Evolutionary conservation across 78 protist genomes (phyloP).

Genomic region (Parvularia atlantis): DNA sequence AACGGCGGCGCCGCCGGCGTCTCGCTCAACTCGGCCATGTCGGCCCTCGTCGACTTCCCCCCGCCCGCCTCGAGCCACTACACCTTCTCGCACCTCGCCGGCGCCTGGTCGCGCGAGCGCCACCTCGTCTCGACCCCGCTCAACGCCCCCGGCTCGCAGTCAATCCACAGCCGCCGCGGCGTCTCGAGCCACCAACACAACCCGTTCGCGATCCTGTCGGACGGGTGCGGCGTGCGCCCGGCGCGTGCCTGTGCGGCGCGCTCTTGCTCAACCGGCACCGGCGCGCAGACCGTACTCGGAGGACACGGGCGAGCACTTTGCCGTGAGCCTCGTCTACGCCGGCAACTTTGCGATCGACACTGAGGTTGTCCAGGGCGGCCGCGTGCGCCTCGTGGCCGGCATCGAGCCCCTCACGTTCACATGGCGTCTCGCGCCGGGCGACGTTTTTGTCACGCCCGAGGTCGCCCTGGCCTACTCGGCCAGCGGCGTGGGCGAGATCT

Average conservation of each 20-base stretch:
- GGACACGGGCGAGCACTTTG: not conserved
- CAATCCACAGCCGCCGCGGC: not conserved
- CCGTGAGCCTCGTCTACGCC: not conserved
- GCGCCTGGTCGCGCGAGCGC: no score
- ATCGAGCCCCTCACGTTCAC: not conserved
- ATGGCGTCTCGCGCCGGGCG: not conserved
- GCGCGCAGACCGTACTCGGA: not conserved
- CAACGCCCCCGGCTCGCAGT: no score
- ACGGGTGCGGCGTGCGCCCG: not conserved
- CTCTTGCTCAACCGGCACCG: not conserved
- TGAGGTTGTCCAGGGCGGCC: not conserved
- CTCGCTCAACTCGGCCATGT: no score
- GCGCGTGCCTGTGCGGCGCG: not conserved
- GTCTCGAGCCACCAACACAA: not conserved
- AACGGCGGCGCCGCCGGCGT: no score
- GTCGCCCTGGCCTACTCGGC: not conserved
- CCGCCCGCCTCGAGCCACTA: no score
- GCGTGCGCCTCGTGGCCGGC: not conserved
- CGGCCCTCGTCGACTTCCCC: no score
- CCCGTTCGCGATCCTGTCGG: not conserved
- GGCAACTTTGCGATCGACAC: not conserved
- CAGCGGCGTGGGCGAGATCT: not conserved
- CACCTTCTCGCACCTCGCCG: no score
- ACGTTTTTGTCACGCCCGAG: not conserved
- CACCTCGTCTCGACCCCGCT: no score